Evolutionary conservation across 176 grass and related monocot genomes (phyloP).

Genomic region (Luzula sylvatica): DNA sequence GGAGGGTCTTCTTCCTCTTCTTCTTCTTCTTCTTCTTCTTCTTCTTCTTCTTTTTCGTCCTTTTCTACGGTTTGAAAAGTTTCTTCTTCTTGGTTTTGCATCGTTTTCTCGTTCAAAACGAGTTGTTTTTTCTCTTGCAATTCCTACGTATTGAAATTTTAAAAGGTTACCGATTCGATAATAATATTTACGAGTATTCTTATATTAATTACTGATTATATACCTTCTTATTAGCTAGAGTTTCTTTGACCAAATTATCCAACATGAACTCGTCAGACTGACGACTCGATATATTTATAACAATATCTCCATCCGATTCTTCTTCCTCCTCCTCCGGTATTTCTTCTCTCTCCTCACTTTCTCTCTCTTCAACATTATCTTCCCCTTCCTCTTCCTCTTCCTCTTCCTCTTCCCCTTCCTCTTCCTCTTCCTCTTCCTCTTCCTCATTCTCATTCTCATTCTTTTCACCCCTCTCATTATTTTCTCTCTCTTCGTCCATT

Average conservation of each 20-base stretch:
- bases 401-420: slow-evolving; percentile 2
- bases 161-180: background rate
- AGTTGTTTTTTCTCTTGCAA: slow-evolving; percentile 12
- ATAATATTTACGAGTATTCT: background rate
- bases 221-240: slow-evolving; percentile 12
- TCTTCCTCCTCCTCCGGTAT: slow-evolving; percentile 35
- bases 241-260: slow-evolving; percentile 24
- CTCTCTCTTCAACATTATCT: too few relatives aligned
- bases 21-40: slow-evolving; percentile 20
- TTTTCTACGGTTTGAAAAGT: slow-evolving; percentile 6
- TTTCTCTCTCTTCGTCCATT: slow-evolving; percentile 35
- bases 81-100: slow-evolving; percentile 21
- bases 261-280: slow-evolving; percentile 29
- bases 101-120: slow-evolving; percentile 26
- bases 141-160: slow-evolving; percentile 26
- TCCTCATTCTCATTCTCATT: background rate
- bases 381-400: too few relatives aligned
- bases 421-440: background rate
- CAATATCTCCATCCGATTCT: slow-evolving; percentile 66
- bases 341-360: slow-evolving; percentile 2
- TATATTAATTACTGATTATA: background rate
- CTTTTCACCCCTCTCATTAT: slow-evolving; percentile 9
- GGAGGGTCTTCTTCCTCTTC: slow-evolving; percentile 22
- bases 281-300: slow-evolving; percentile 56
- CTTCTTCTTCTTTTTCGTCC: too few relatives aligned